Evolutionary conservation across 768 basidiomycete species (phyloP).

Genomic region (Hypholoma sublateritium): DNA sequence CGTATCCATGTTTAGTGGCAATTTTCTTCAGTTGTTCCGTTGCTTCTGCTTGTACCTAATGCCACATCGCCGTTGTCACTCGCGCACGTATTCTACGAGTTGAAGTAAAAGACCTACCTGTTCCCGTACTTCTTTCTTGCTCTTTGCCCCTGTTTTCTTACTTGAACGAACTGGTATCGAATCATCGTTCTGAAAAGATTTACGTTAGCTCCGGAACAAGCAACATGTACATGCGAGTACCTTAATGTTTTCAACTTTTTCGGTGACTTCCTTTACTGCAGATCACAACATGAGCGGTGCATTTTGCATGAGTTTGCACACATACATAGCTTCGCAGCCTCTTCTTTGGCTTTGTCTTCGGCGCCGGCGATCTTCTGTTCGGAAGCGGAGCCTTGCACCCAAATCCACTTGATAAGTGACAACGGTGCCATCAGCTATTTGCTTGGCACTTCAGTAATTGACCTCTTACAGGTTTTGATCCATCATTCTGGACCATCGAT

Average conservation of each 20-base stretch:
- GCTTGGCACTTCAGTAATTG: background rate
- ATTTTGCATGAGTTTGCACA: background rate
- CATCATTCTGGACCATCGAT: conserved; percentile 78
- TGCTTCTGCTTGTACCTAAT: conserved; percentile 60
- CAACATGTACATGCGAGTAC: conserved; percentile 25
- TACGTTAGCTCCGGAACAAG: too few relatives aligned
- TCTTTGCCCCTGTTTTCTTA: conserved; percentile 71
- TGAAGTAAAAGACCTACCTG: conserved; percentile 37
- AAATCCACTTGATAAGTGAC: conserved; percentile 58
- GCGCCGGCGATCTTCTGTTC: conserved; percentile 19
- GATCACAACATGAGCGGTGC: background rate
- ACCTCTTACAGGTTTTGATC: conserved; percentile 63
- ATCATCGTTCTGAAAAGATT: conserved; percentile 49
- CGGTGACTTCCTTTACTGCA: conserved; percentile 58
- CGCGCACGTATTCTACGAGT: too few relatives aligned
- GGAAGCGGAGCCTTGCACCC: conserved; percentile 41
- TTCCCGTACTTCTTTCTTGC: conserved; percentile 76
- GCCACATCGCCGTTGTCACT: background rate
- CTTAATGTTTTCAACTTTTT: conserved; percentile 61
- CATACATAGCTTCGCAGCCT: conserved; percentile 47
- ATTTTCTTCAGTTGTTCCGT: conserved; percentile 58
- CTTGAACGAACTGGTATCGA: conserved; percentile 66
- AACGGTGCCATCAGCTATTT: background rate
- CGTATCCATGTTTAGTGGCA: conserved; percentile 50
- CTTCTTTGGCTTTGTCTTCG: conserved; percentile 36